These are phyloP conservation scores for Candida dubliniensis DNA, from an alignment of 1,139 yeast species.

Conservation along the genomic window DNA sequence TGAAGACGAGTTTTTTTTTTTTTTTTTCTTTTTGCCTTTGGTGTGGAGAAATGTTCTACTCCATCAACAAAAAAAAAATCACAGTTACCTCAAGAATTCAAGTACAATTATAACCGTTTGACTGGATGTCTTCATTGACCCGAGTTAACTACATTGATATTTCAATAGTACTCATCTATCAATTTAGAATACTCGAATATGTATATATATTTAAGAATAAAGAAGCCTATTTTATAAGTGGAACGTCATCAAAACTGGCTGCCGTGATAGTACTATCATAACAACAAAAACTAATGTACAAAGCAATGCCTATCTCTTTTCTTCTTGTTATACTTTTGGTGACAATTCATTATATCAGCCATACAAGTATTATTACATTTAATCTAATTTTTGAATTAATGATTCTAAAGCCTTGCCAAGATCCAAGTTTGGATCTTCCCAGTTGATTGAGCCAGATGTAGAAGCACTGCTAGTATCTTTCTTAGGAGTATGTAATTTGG, in stretches of 20 bases:
- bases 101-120: no score
- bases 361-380: conserved; percentile 8
- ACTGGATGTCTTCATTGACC: no score
- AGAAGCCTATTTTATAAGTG: neutral
- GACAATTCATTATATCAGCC: no score
- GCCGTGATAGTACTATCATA: neutral
- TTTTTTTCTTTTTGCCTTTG: neutral
- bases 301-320: no score
- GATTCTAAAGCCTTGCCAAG: conserved; percentile 55
- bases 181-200: no score
- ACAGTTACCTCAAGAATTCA: no score
- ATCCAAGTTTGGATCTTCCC: conserved; percentile 91
- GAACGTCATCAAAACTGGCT: no score
- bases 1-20: neutral
- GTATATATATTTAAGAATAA: neutral
- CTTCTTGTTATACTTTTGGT: no score
- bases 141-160: no score
- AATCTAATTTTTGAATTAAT: conserved; percentile 45
- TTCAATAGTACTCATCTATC: no score
- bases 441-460: conserved; percentile 53
- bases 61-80: no score
- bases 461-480: conserved; percentile 29
- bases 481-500: conserved; percentile 56
- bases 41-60: no score
- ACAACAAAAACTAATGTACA: conserved; percentile 1